Conservation (phyloP, 176 grass and related monocot genomes). For the Tillandsia leiboldiana region DNA sequence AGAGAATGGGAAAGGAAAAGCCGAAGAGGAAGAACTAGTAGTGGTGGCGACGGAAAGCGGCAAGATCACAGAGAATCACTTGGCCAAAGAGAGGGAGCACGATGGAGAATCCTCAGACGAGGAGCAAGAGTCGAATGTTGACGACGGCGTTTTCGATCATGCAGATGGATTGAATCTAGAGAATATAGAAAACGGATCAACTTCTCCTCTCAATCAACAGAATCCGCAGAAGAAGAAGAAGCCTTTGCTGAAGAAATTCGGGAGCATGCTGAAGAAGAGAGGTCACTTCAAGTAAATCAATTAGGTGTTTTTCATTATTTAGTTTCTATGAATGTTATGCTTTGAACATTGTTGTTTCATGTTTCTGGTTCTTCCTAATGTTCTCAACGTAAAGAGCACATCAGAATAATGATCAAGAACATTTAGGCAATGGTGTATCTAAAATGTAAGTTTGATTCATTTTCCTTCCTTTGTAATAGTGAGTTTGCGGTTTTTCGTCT, state of each 20-base stretch:
- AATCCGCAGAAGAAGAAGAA: constrained; percentile 74
- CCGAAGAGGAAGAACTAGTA: constrained; percentile 9
- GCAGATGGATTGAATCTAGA: constrained; percentile 25
- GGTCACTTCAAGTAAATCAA: constrained; percentile 55
- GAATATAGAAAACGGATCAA: constrained; percentile 21
- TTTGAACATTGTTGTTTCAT: neutral
- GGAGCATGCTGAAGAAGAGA: constrained; percentile 91
- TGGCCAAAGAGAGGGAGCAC: constrained; percentile 33
- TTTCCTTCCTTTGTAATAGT: neutral
- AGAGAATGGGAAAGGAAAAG: constrained; percentile 28
- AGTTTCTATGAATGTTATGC: neutral
- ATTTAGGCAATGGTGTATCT: neutral
- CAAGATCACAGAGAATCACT: constrained; percentile 45
- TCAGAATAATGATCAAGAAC: neutral
- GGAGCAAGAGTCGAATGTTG: constrained; percentile 33
- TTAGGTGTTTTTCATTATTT: constrained; percentile 9
- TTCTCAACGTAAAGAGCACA: neutral
- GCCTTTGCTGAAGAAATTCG: constrained; percentile 76
- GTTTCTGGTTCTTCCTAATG: neutral
- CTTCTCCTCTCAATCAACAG: constrained; percentile 44
- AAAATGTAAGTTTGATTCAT: neutral
- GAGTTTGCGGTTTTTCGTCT: no score
- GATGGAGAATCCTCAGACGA: constrained; percentile 32
- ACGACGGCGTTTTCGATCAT: constrained; percentile 34
- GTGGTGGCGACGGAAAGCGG: constrained; percentile 34